Conservation (phyloP, 208 protist species). For the Spongospora subterranea region DNA sequence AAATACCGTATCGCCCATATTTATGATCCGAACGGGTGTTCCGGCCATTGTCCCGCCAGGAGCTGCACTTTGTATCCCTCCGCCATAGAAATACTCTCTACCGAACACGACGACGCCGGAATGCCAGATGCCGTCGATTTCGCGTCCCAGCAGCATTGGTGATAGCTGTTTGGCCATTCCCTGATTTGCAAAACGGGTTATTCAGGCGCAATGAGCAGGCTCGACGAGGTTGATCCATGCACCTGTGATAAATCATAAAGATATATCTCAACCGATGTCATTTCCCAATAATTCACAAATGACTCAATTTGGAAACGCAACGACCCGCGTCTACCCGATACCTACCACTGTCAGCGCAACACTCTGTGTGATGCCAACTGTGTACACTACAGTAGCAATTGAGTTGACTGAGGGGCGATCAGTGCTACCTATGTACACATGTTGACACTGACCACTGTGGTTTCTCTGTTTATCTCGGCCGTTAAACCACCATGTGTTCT, state of each 20-base stretch:
- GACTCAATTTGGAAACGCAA: too few species aligned
- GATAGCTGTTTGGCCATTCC: slow-evolving; percentile 35
- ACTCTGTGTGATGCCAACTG: too few species aligned
- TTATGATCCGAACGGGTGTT: neutral
- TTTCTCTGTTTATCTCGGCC: too few species aligned
- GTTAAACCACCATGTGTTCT: too few species aligned
- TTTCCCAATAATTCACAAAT: too few species aligned
- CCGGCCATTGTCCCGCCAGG: neutral
- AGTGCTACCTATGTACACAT: too few species aligned
- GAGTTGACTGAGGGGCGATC: too few species aligned
- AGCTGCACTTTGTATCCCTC: neutral
- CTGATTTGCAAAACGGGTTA: neutral
- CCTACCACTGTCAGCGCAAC: too few species aligned
- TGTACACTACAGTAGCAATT: too few species aligned
- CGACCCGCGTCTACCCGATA: too few species aligned
- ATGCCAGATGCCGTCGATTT: slow-evolving; percentile 46
- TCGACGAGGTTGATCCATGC: neutral
- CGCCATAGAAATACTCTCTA: slow-evolving; percentile 36
- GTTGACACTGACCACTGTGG: too few species aligned
- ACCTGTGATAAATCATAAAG: slow-evolving; percentile 47
- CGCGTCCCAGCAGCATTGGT: neutral
- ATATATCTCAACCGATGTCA: neutral
- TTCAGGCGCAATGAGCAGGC: neutral
- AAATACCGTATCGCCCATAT: slow-evolving; percentile 7
- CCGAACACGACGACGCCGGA: slow-evolving; percentile 47